Evolutionary conservation across 78 protist genomes (phyloP), one percentile per base, ranked within the genome.

Genomic region (Pigoraptor vietnamica): DNA sequence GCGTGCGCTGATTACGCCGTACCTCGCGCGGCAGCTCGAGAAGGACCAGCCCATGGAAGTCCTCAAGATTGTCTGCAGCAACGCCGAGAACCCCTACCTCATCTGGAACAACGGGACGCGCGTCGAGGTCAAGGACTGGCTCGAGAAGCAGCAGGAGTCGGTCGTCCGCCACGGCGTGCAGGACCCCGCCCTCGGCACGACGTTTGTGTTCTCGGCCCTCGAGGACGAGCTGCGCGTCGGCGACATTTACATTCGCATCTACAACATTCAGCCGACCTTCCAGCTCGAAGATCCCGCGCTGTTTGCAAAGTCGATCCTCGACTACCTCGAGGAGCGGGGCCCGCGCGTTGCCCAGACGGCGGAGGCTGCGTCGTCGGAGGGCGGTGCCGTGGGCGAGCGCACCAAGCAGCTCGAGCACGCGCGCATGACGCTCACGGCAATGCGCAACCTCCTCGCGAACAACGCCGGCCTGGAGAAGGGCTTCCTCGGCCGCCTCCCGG

Each of bases 71-170:
- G 56, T 90, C 35, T 91, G 87, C 6, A 86, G 91, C 40, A 95
- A 95, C 82, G 48, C 89, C 38, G 95, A 95, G 91, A 94, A 91
- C 36, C 95, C 97, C 24, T 93, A 95, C 24, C 92, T 95, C n/a
- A 95, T 95, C 37, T 95, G 97, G 97, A 93, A 95, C 89, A 93
- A 91, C 48, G 84, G 82, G 56, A 95, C 95, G 2, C 91, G 97
- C 39, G 94, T 93, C 0, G 94, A 92, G 36, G 81, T 94, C n/a
- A 19, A 21, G 33, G 96, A 94, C 24, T 35, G 37, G 0, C 25
- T 94, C 34, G 89, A 40, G 81, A 23, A 10, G 6, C 81, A 39
- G 81, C 82, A 10, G 25, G 82, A 88, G 21, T 0, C 19, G 24
- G 19, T 40, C 34, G 19, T 33, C 33, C 6, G 25, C 19, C 35